Evolutionary conservation across 352 stramenopile genomes (phyloP).

Genomic region (Chrysophaeum taylorii): DNA sequence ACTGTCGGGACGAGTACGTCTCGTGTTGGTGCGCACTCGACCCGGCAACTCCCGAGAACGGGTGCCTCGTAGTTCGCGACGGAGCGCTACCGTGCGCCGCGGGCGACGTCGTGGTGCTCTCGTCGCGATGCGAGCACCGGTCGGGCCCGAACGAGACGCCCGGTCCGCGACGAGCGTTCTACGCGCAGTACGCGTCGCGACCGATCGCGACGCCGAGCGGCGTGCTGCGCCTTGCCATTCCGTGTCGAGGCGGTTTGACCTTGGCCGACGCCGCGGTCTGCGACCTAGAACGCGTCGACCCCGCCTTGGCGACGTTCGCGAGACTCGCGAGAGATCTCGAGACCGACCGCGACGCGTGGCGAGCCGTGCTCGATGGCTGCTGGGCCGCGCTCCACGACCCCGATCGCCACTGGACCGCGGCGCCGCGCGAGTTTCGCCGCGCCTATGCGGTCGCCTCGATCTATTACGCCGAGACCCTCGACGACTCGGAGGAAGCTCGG

Average conservation of each 20-base stretch:
- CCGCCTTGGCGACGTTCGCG: background rate
- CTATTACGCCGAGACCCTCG: background rate
- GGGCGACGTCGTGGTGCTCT: conserved; percentile 1
- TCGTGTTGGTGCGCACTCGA: background rate
- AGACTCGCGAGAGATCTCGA: background rate
- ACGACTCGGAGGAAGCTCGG: background rate
- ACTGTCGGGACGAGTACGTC: background rate
- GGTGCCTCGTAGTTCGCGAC: background rate
- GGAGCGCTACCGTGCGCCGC: background rate
- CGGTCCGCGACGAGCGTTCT: background rate
- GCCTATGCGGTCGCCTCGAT: background rate
- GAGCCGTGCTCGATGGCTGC: background rate
- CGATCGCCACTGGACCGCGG: background rate
- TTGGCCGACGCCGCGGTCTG: background rate
- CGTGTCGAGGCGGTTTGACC: background rate
- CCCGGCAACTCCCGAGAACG: background rate
- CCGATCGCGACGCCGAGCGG: background rate
- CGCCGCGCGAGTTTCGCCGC: background rate
- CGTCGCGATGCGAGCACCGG: background rate
- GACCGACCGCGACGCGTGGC: background rate
- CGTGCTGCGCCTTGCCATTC: background rate
- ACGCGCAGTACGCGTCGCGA: background rate
- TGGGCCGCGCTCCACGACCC: background rate
- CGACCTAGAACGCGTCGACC: too few species aligned
- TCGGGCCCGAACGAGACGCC: conserved; percentile 1